phyloP scores from a whole-genome alignment of 2,329 filamentous ascomycete species.

The Alternaria arborescens region DNA sequence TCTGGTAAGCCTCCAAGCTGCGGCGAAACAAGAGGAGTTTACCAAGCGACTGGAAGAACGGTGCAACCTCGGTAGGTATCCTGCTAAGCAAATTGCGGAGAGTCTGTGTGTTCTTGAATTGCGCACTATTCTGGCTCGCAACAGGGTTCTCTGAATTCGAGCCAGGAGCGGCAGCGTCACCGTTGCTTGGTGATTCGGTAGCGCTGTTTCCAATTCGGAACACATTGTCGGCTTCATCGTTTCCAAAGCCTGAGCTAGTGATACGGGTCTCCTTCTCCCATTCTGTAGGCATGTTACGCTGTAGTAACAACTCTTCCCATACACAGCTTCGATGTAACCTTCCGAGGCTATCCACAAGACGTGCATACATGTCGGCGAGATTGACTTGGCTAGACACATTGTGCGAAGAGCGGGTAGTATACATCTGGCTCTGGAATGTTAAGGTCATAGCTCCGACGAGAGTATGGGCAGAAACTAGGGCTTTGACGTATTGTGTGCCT shows the following conservation, averaged over 20 bases:
- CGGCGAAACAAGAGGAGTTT: constrained; percentile 81
- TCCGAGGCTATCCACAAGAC: constrained; percentile 78
- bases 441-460: constrained; percentile 78
- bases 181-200: constrained; percentile 25
- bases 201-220: constrained; percentile 46
- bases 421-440: constrained; percentile 72
- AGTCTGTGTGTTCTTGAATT: constrained; percentile 79
- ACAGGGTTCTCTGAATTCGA: constrained; percentile 12
- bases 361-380: constrained; percentile 81
- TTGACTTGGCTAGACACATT: constrained; percentile 79
- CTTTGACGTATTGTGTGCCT: constrained; percentile 81
- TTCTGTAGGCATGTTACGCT: constrained; percentile 74
- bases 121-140: constrained; percentile 44
- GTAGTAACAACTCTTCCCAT: constrained; percentile 82
- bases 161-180: constrained; percentile 21
- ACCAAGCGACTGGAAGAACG: constrained; percentile 85
- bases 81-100: constrained; percentile 80
- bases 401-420: constrained; percentile 68
- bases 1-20: constrained; percentile 70
- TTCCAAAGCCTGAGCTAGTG: constrained; percentile 50
- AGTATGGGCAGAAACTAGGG: constrained; percentile 78
- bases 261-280: constrained; percentile 64
- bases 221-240: constrained; percentile 52
- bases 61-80: constrained; percentile 79
- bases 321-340: constrained; percentile 80